Evolutionary conservation across 148 eudicot genomes (phyloP), one percentile per base, ranked within the genome.

Genomic region (Simmondsia chinensis): DNA sequence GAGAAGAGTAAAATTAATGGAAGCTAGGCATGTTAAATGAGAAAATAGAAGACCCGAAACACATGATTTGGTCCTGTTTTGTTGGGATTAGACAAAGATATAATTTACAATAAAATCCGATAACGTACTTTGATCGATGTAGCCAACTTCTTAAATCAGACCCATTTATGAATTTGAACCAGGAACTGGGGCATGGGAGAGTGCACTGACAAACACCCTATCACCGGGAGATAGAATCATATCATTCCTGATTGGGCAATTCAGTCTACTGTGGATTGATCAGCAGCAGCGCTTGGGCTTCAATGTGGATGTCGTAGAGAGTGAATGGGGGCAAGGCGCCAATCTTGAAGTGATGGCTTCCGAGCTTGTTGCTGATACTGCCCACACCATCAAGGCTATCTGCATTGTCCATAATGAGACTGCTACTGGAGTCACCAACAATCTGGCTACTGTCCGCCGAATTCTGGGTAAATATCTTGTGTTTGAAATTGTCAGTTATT

Each of bases 181-280:
- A 89, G 99, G 99, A 38, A 91, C 99, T 57, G 99, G 99, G 57
- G 99, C 99, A 43, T 91, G 96, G 99, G 99, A 91, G 65, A 91
- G 99, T 77, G 96, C 99, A 20, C 80, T 91, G 26, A 91, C 99
- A 15, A 91, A 91, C 79, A 91, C 99, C 2, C 43, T 91, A 16
- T 91, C 99, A 10, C 99, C 99, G 45, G 95, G 96, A 20, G 99
- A 91, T 56, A 57, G 75, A 48, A 79, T 48, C 23, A 63, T 91
- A 20, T 82, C 96, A 6, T 91, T 91, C 69, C 76, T 86, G 41
- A 86, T 91, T 15, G 99, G 99, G 3, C 99, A 91, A 36, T 91
- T 91, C 80, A 91, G 99, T 64, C 71, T 91, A 77, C 76, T 91
- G 9, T 91, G 99, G 99, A 80, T 91, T 32, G 96, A 91, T 69